Conservation (phyloP, 306 rosid species). For the Cucurbita argyrosperma region DNA sequence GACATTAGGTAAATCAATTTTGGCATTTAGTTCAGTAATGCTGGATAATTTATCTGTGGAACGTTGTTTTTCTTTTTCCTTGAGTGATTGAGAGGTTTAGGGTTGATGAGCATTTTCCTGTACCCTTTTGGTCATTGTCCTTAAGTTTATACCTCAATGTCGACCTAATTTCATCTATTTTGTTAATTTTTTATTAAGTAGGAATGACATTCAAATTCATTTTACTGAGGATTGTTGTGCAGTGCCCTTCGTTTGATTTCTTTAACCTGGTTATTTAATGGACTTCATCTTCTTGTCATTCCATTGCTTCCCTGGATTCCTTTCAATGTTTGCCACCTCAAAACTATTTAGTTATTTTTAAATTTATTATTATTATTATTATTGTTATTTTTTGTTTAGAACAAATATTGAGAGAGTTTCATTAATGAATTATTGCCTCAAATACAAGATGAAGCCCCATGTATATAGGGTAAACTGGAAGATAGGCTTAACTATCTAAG, state of each 20-base stretch:
- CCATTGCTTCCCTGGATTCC: not conserved
- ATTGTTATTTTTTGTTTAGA: too few relatives aligned
- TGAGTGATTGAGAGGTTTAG: not conserved
- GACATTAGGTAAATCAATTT: not conserved
- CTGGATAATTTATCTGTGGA: not conserved
- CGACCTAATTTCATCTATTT: not conserved
- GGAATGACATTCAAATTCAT: not conserved
- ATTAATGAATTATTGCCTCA: too few relatives aligned
- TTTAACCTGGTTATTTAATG: not conserved
- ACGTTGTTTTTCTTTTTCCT: not conserved
- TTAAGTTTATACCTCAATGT: not conserved
- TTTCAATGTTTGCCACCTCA: not conserved
- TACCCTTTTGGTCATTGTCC: not conserved
- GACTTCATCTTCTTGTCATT: not conserved
- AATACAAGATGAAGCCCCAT: too few relatives aligned
- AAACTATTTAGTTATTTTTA: too few relatives aligned
- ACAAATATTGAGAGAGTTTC: too few relatives aligned
- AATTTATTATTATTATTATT: too few relatives aligned
- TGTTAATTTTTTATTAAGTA: not conserved
- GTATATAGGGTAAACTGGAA: too few relatives aligned
- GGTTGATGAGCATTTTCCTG: not conserved
- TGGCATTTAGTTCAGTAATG: not conserved
- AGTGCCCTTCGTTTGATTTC: not conserved
- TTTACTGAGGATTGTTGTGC: not conserved
- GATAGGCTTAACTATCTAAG: too few relatives aligned